Percentiles rank a stretch among this genome's conserved stretches.
These are phyloP conservation scores for Conidiobolus incongruus DNA, from an alignment of 371 early-diverging fungal genomes.

Conservation along the genomic window DNA sequence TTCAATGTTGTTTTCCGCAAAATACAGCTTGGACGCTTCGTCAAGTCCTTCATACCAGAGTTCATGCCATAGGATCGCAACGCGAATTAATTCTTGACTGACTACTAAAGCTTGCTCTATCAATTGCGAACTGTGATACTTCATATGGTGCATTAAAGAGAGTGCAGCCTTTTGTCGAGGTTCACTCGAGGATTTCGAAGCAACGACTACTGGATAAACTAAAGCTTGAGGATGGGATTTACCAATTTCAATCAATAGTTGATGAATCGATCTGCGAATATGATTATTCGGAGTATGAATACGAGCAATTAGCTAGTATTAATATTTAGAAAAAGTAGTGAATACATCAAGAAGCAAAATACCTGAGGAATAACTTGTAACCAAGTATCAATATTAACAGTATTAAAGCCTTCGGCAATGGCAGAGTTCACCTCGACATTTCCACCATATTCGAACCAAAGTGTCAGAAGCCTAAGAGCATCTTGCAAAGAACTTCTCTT, in stretches of 20 bases:
- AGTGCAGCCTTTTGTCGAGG: conserved; percentile 59
- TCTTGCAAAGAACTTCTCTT: conserved; percentile 87
- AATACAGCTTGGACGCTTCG: conserved; percentile 74
- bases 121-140: conserved; percentile 50
- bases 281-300: conserved; percentile 69
- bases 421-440: conserved; percentile 69
- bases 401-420: conserved; percentile 68
- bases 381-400: conserved; percentile 88
- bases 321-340: too few species aligned
- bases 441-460: conserved; percentile 93
- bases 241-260: conserved; percentile 78
- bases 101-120: conserved; percentile 91
- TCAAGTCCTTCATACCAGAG: conserved; percentile 95
- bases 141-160: conserved; percentile 83
- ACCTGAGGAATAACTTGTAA: conserved; percentile 95
- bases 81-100: conserved; percentile 89
- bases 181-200: conserved; percentile 73
- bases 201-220: conserved; percentile 87
- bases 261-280: conserved; percentile 72
- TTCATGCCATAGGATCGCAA: conserved; percentile 92
- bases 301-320: conserved; percentile 77
- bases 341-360: too few species aligned
- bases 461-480: conserved; percentile 76
- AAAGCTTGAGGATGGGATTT: conserved; percentile 92
- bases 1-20: conserved; percentile 63